These are phyloP conservation scores for Pichia gijzeniarum DNA, from an alignment of 805 yeast genomes.

Conservation along the genomic window DNA sequence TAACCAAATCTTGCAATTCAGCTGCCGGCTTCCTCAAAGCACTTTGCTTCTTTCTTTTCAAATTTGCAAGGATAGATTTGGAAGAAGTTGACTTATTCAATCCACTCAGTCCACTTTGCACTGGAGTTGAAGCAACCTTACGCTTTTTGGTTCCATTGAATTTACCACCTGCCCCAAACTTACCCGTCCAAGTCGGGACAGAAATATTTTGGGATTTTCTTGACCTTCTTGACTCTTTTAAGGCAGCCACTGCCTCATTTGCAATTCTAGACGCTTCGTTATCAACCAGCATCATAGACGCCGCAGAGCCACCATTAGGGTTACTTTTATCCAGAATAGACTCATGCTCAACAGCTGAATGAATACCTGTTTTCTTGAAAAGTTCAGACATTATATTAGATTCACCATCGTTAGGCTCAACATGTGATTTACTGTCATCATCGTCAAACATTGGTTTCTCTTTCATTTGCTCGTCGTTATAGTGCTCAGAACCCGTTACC, in stretches of 20 bases:
- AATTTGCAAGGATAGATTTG: slow-evolving; percentile 40
- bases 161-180: slow-evolving; percentile 78
- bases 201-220: slow-evolving; percentile 52
- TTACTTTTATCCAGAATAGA: slow-evolving; percentile 47
- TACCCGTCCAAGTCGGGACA: slow-evolving; percentile 95
- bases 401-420: slow-evolving; percentile 36
- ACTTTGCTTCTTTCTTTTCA: slow-evolving; percentile 36
- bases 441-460: slow-evolving; percentile 15
- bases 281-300: slow-evolving; percentile 50
- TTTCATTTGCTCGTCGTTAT: slow-evolving; percentile 26
- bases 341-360: slow-evolving; percentile 74
- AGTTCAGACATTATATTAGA: slow-evolving; percentile 68
- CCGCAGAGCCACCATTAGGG: slow-evolving; percentile 30
- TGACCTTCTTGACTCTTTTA: slow-evolving; percentile 52
- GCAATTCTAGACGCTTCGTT: slow-evolving; percentile 58
- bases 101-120: neutral
- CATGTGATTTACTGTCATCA: slow-evolving; percentile 11
- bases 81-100: slow-evolving; percentile 31
- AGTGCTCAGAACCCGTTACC: slow-evolving; percentile 64
- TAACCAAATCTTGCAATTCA: slow-evolving; percentile 17
- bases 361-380: slow-evolving; percentile 58
- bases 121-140: no score
- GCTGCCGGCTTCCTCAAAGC: neutral
- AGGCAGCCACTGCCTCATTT: slow-evolving; percentile 53
- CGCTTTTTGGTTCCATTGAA: neutral